Conservation (phyloP, 306 rosid genomes). For the Lithocarpus polystachyus region DNA sequence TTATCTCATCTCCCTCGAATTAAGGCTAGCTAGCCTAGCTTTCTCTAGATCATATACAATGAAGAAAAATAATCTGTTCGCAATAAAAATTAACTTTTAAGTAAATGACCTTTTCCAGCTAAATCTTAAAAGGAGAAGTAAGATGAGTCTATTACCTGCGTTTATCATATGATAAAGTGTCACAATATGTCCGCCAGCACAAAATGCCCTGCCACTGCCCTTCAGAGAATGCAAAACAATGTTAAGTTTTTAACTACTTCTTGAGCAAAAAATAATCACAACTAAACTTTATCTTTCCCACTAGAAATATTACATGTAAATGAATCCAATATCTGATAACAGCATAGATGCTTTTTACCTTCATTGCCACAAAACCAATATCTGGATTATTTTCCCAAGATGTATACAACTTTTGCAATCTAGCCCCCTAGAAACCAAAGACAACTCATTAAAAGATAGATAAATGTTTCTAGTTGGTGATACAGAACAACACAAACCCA, state of each 20-base stretch:
- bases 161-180: constrained; percentile 53
- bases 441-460: not conserved
- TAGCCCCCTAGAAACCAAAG: constrained; percentile 48
- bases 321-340: not conserved
- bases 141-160: constrained; percentile 36
- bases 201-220: constrained; percentile 89
- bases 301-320: not conserved
- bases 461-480: not conserved
- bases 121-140: not conserved
- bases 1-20: not conserved
- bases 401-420: constrained; percentile 54
- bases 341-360: constrained; percentile 40
- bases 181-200: constrained; percentile 94
- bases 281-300: not conserved
- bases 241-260: constrained; percentile 6
- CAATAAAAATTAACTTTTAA: not conserved
- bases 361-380: constrained; percentile 69
- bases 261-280: not conserved
- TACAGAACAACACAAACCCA: not conserved
- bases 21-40: not conserved
- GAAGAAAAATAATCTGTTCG: not conserved
- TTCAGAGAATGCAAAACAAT: constrained; percentile 29
- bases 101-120: not conserved
- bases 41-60: not conserved
- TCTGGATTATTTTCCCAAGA: constrained; percentile 76